Base-by-base conservation (phyloP, 164 flowering plant species). In the Cinnamomum micranthum region DNA sequence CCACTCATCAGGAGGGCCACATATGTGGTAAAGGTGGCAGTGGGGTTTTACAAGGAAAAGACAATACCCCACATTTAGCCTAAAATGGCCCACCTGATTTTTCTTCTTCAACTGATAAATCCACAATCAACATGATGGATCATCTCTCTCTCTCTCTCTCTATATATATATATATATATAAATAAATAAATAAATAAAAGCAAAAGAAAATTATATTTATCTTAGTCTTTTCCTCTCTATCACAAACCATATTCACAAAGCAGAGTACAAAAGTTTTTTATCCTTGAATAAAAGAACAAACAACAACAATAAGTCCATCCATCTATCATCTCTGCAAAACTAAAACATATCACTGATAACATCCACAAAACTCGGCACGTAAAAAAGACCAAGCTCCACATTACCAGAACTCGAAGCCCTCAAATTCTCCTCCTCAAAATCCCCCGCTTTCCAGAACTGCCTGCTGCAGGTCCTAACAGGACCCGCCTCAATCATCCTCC, bases 381-480 rank as follows among this genome's bases (percentile, higher is more conserved):
- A 9, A 9, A 59, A 17, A 59, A 59, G 22, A 59, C 6, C 10
- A 1, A 15, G 19, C 3, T 14, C 63, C 19, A 17, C 5, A 65
- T 23, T 65, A 65, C 68, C 68, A 23, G 35, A 65, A 65, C 15
- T 14, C 23, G 74, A n/a, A 28, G 31, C 35, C 17, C 71, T 50
- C 22, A 85, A 85, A 70, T 77, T 79, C 65, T 76, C 73, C 2
- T 81, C 93, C 3, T 88, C 97, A 71, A 82, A 94, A 52, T 94
- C 97, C 27, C 97, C 97, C 0, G 98, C 95, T 77, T 89, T 94
- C 97, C 98, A 94, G 70, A 94, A 92, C 85, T 88, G 95, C 47
- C 77, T 89, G 65, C 77, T 89, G 65, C 78, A 75, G 41, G 76
- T 71, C 66, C n/a, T 69, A 27, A 60, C 47, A 65, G 68, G 28